Evolutionary conservation across 169 alveolate genomes (phyloP).

Genomic region (Plasmodium falciparum): DNA sequence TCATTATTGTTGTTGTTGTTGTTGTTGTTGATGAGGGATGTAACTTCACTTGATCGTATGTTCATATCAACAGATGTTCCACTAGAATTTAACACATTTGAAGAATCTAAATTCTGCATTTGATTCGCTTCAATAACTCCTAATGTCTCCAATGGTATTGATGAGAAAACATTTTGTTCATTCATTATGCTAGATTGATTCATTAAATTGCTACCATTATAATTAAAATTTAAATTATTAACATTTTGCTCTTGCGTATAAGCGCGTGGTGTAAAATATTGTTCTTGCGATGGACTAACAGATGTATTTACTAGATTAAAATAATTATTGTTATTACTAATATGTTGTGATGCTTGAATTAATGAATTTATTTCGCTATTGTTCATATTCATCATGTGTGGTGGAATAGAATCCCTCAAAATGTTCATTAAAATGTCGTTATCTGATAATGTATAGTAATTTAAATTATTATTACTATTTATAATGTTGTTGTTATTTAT

Average conservation of each 20-base stretch:
- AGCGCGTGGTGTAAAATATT: background rate
- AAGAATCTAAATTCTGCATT: background rate
- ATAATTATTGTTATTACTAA: background rate
- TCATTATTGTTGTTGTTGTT: background rate
- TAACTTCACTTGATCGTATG: too few relatives aligned
- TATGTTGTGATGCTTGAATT: background rate
- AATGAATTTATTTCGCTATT: background rate
- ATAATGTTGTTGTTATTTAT: background rate
- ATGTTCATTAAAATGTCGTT: constrained; percentile 1
- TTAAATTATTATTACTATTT: background rate
- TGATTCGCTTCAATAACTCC: background rate
- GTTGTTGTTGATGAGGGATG: background rate
- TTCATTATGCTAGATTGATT: background rate
- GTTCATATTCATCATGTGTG: background rate
- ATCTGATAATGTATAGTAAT: background rate
- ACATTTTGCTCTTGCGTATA: background rate
- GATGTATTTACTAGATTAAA: background rate
- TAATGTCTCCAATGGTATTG: background rate
- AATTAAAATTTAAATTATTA: background rate
- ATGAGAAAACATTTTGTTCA: background rate
- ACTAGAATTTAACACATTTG: background rate
- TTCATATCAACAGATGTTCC: background rate
- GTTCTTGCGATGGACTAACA: background rate
- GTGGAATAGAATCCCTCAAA: background rate
- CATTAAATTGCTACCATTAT: background rate